phyloP scores from a whole-genome alignment of 2,329 filamentous ascomycete genomes.

The Drechslerella stenobrocha region DNA sequence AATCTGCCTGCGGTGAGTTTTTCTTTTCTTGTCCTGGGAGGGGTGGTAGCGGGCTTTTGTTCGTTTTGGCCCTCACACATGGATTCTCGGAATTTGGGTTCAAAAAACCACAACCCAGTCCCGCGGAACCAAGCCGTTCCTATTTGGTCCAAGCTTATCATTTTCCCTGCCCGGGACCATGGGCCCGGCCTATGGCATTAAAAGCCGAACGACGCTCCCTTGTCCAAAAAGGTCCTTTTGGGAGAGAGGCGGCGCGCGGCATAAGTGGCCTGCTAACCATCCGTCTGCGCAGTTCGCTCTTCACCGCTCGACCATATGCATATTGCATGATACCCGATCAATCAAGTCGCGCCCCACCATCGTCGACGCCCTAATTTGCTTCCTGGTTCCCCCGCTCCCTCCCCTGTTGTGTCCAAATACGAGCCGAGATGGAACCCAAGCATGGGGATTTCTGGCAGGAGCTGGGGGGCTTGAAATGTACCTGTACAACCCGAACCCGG shows the following conservation, averaged over 20 bases:
- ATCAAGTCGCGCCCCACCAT: too few relatives aligned
- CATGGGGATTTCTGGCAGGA: too few relatives aligned
- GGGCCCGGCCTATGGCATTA: constrained; percentile 44
- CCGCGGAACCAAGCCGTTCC: constrained; percentile 45
- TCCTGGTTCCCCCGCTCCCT: too few relatives aligned
- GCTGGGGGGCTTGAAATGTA: too few relatives aligned
- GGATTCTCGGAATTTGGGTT: constrained; percentile 48
- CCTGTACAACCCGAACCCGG: too few relatives aligned
- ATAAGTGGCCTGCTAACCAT: background rate
- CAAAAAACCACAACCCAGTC: constrained; percentile 44
- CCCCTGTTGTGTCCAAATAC: too few relatives aligned
- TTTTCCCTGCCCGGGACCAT: constrained; percentile 44
- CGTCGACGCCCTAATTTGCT: too few relatives aligned
- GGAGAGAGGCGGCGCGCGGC: constrained; percentile 22
- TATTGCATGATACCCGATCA: too few relatives aligned
- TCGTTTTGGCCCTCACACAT: constrained; percentile 15
- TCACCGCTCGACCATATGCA: too few relatives aligned
- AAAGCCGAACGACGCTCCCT: constrained; percentile 42
- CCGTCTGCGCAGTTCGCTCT: too few relatives aligned
- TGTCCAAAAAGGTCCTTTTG: constrained; percentile 13
- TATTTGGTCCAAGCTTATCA: constrained; percentile 36
- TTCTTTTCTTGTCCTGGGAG: constrained; percentile 2
- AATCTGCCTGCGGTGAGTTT: constrained; percentile 37
- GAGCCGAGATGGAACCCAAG: too few relatives aligned
- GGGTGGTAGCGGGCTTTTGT: background rate